Evolutionary conservation across 345 rosid species (phyloP), one percentile per base, ranked within the genome.

Genomic region (Sisymbrium irio): DNA sequence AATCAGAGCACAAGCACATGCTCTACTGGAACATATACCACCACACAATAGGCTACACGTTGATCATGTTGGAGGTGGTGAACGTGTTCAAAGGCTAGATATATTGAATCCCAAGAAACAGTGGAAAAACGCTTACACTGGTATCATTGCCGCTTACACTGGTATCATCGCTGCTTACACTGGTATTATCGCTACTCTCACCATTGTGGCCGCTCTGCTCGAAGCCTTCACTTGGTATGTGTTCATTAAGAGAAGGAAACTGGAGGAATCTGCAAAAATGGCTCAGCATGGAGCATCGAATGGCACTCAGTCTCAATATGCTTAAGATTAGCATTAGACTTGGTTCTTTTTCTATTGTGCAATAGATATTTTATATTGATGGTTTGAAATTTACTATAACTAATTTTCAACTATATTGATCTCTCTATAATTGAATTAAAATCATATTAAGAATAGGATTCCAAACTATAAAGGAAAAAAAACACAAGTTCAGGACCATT

Each of bases 1-100:
- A 85, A 65, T 85, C 90, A 69, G 94, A 87, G 56, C 97, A 92
- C 85, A 92, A 90, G 63, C 81, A 69, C 79, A 90, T 97, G 71
- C 44, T 79, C 65, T 86, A 83, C 87, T 92, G 97, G 98, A 96
- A 90, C 77, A 72, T 86, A 18, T 96, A 92, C 83, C 99, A 96
- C 70, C 97, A 87, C 61, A 20, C 81, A 0, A 78, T 85, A 20
- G 99, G 98, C 19, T 92, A 89, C 80, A 37, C 75, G 0, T 76
- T 85, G 39, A 89, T 92, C 62, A 71, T 81, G 59, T 84, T 96
- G 1, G 77, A 86, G 42, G 76, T 86, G 65, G 25, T 84, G 55
- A 96, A 96, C 76, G 85, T 90, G 19, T 92, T 87, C 83, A 82
- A 83, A 81, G 99, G 14, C 76, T 92, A 40, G 62, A 71, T 59